A percentile compares a stretch with the other conserved stretches of the same genome.
phyloP scores from a whole-genome alignment of 1,139 yeast genomes.

The Yamadazyma friedrichii region DNA sequence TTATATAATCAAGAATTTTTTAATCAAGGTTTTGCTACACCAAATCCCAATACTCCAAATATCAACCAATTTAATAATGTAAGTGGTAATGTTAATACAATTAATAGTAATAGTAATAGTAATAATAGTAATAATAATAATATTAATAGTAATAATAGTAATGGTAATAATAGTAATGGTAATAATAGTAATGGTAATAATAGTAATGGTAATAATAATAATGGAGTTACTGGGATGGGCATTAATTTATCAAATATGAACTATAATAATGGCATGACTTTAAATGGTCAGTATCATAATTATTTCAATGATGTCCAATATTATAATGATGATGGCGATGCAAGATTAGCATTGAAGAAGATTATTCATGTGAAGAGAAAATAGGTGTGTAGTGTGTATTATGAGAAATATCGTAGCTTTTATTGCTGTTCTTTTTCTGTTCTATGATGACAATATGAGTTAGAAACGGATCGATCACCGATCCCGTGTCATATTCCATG shows the following conservation, averaged over 20 bases:
- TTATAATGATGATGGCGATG: conserved; percentile 36
- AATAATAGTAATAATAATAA: not conserved
- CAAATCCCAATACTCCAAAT: conserved; percentile 1
- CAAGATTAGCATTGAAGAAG: conserved; percentile 41
- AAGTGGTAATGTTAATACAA: not conserved
- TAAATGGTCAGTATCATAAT: conserved; percentile 2
- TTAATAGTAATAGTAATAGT: conserved; percentile 8
- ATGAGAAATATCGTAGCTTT: too few species aligned
- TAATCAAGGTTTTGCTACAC: not conserved
- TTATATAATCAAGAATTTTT: conserved; percentile 33
- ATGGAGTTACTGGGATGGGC: conserved; percentile 5
- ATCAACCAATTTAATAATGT: not conserved
- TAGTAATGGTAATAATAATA: conserved; percentile 3
- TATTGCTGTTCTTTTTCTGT: too few species aligned
- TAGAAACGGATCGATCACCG: too few species aligned
- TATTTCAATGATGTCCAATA: conserved; percentile 7
- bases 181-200: conserved; percentile 4
- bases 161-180: not conserved
- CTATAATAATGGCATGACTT: not conserved
- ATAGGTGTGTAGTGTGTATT: conserved; percentile 8
- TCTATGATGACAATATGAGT: too few species aligned
- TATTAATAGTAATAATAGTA: not conserved
- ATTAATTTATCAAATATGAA: not conserved
- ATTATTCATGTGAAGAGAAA: conserved; percentile 36
- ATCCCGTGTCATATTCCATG: too few species aligned